A percentile compares a stretch with the other conserved stretches of the same genome.
phyloP scores from a whole-genome alignment of 169 alveolate species.

The Amoebophrya sp. region DNA sequence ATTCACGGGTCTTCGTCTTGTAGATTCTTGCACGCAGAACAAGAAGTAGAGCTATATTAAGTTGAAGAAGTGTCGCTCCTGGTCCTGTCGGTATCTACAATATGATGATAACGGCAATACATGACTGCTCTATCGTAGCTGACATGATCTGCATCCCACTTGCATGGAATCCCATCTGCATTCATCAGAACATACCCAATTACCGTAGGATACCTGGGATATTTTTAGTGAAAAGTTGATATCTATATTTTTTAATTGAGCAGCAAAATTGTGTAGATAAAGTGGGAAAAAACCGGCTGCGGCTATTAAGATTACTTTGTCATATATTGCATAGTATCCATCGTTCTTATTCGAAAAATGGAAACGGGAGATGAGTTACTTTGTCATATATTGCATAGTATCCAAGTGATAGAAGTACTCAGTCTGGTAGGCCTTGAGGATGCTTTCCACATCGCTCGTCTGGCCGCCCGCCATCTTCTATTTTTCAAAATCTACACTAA shows the following conservation, averaged over 20 bases:
- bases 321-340: not conserved
- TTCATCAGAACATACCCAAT: not conserved
- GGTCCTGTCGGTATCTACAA: too few species aligned
- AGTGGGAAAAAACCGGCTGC: not conserved
- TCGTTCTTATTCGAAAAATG: too few species aligned
- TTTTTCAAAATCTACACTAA: too few species aligned
- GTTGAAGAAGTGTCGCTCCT: too few species aligned
- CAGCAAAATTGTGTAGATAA: not conserved
- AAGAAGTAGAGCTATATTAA: not conserved
- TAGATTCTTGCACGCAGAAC: not conserved
- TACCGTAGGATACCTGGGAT: not conserved
- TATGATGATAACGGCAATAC: not conserved
- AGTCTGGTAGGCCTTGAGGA: constrained; percentile 23
- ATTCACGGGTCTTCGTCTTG: not conserved
- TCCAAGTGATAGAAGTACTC: too few species aligned
- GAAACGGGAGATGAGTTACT: too few species aligned
- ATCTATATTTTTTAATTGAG: not conserved
- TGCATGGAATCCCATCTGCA: not conserved
- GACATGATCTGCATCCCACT: not conserved
- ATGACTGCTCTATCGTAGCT: not conserved
- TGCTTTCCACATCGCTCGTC: not conserved
- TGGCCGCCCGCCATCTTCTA: constrained; percentile 22
- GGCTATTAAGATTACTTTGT: not conserved
- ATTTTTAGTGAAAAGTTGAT: not conserved
- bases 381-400: too few species aligned